Percentiles rank a stretch among this genome's conserved stretches.
These are phyloP conservation scores for Caloboletus firmus DNA, from an alignment of 1,284 basidiomycete species.

Conservation along the genomic window DNA sequence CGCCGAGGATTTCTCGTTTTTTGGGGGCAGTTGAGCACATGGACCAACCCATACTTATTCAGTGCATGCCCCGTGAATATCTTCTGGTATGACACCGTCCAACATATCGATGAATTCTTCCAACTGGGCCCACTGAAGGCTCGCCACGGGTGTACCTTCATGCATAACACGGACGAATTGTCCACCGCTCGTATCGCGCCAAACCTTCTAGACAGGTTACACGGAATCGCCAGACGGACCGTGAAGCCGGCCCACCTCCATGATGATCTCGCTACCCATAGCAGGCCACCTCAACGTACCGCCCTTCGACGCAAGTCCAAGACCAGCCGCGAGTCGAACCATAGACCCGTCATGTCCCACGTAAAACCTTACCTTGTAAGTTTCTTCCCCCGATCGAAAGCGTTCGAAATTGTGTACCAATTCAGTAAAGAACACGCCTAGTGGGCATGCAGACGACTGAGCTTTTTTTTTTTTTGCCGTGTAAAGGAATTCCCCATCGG, in stretches of 20 bases:
- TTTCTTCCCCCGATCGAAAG: conserved; percentile 34
- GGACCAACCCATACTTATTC: background rate
- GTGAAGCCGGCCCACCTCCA: conserved; percentile 41
- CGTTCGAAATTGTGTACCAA: conserved; percentile 34
- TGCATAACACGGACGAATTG: conserved; percentile 48
- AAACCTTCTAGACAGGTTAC: conserved; percentile 38
- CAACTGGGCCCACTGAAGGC: conserved; percentile 42
- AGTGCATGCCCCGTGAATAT: conserved; percentile 33
- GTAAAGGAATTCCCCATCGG: background rate
- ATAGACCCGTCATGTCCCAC: conserved; percentile 55
- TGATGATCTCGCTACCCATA: conserved; percentile 50
- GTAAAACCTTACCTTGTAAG: conserved; percentile 43
- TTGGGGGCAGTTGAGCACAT: too few relatives aligned
- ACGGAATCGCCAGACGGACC: background rate
- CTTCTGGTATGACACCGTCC: conserved; percentile 39
- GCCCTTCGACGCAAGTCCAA: conserved; percentile 40
- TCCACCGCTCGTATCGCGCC: conserved; percentile 31
- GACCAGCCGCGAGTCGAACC: conserved; percentile 48
- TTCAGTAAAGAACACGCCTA: conserved; percentile 42
- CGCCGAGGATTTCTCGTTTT: too few relatives aligned
- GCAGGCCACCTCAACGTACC: conserved; percentile 49
- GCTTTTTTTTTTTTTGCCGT: background rate
- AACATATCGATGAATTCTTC: conserved; percentile 41
- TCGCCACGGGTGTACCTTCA: conserved; percentile 44
- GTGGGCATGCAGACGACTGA: background rate